Conservation (phyloP, 495 filamentous ascomycete species). For the Amniculicola lignicola region DNA sequence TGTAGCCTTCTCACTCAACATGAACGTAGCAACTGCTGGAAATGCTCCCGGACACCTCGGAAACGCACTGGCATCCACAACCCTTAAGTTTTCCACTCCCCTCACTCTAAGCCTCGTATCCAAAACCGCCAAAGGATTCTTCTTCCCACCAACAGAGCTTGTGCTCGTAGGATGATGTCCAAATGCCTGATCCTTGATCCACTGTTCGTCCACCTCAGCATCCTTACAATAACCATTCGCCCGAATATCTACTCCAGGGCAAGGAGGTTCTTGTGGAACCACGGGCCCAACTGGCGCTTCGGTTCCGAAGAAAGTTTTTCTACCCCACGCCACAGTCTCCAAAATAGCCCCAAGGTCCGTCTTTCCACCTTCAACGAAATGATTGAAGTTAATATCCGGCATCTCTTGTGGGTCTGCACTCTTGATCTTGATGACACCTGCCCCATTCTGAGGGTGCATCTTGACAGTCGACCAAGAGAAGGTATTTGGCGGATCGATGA, state of each 20-base stretch:
- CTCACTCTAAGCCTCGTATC: background rate
- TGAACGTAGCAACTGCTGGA: conserved; percentile 47
- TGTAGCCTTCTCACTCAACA: conserved; percentile 60
- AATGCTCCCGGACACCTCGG: background rate
- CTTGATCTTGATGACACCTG: conserved; percentile 18
- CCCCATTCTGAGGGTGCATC: background rate
- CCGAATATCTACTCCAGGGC: background rate
- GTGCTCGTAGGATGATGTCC: conserved; percentile 50
- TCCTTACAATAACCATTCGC: background rate
- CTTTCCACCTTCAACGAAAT: conserved; percentile 23
- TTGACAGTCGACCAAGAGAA: background rate
- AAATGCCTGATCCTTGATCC: conserved; percentile 48
- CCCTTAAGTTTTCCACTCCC: background rate
- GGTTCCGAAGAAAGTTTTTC: conserved; percentile 1
- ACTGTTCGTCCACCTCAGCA: background rate
- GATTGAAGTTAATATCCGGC: conserved; percentile 32
- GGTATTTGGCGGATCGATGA: background rate
- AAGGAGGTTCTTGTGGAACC: background rate
- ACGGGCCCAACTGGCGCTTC: background rate
- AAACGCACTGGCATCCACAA: background rate
- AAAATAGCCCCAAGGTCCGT: conserved; percentile 19
- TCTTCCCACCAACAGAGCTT: conserved; percentile 15
- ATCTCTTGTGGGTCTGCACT: conserved; percentile 25
- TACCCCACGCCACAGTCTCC: conserved; percentile 21
- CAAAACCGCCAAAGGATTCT: background rate